Percentiles rank a stretch among this genome's conserved stretches.
These are phyloP conservation scores for Psilocybe cubensis DNA, from an alignment of 768 basidiomycete species.

Conservation along the genomic window DNA sequence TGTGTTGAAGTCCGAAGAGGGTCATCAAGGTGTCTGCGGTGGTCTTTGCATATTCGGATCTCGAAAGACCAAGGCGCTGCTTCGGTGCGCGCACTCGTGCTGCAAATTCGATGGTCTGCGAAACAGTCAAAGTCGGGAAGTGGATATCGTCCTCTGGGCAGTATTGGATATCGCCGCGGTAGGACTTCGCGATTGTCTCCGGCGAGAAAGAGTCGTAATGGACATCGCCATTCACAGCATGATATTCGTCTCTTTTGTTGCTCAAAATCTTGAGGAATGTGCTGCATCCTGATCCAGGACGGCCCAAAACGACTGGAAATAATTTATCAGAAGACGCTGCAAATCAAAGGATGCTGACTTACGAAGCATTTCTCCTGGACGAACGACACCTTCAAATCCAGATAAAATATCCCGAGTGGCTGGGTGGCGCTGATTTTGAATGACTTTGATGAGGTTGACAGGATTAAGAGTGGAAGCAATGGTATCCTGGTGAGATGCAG, in stretches of 20 bases:
- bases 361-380: slow-evolving; percentile 81
- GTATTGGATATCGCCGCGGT: slow-evolving; percentile 81
- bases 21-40: slow-evolving; percentile 60
- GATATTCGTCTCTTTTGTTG: slow-evolving; percentile 72
- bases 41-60: slow-evolving; percentile 43
- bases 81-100: slow-evolving; percentile 70
- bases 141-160: slow-evolving; percentile 87
- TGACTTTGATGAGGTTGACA: slow-evolving; percentile 37
- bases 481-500: slow-evolving; percentile 57
- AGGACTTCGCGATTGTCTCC: slow-evolving; percentile 61
- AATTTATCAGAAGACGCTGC: not conserved
- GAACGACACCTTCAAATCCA: slow-evolving; percentile 66
- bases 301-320: slow-evolving; percentile 73
- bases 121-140: slow-evolving; percentile 83
- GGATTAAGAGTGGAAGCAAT: slow-evolving; percentile 67
- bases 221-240: slow-evolving; percentile 70
- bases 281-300: slow-evolving; percentile 84
- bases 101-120: slow-evolving; percentile 75
- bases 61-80: slow-evolving; percentile 38
- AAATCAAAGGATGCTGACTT: slow-evolving; percentile 47
- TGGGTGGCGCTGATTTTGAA: slow-evolving; percentile 60
- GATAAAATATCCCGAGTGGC: slow-evolving; percentile 66
- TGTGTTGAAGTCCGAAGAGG: slow-evolving; percentile 78
- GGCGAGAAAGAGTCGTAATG: slow-evolving; percentile 79
- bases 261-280: slow-evolving; percentile 84